Conservation (phyloP, 768 basidiomycete genomes). For the Suillus paluster region DNA sequence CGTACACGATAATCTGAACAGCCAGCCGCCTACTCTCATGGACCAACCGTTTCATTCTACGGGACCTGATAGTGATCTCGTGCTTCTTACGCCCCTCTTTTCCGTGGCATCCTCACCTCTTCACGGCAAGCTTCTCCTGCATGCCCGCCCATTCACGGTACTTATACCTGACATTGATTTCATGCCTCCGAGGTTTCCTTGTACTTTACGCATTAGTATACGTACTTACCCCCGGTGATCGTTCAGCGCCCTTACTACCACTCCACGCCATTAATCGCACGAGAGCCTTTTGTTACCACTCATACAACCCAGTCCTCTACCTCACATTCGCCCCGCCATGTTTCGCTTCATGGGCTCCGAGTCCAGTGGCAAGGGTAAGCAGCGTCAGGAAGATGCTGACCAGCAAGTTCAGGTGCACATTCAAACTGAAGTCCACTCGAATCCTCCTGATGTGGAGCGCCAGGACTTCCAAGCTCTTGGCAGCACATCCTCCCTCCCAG, state of each 20-base stretch:
- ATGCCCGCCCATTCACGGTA: not conserved
- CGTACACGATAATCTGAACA: not conserved
- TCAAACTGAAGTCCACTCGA: conserved; percentile 32
- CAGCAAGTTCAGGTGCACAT: conserved; percentile 31
- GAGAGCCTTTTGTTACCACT: conserved; percentile 4
- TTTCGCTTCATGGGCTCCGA: conserved; percentile 37
- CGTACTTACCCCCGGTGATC: not conserved
- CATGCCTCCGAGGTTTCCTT: not conserved
- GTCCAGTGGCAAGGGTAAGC: conserved; percentile 29
- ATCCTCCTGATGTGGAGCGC: conserved; percentile 18
- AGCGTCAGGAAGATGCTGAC: conserved; percentile 21
- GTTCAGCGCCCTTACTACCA: not conserved
- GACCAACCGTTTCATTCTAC: conserved; percentile 3
- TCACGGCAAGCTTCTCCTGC: conserved; percentile 1
- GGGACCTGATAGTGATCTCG: not conserved
- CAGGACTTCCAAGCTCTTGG: conserved; percentile 20
- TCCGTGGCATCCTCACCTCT: conserved; percentile 4
- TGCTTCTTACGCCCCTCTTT: conserved; percentile 11
- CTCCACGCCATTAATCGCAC: conserved; percentile 3
- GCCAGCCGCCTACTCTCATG: conserved; percentile 1
- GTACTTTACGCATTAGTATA: not conserved
- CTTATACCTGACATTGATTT: conserved; percentile 9
- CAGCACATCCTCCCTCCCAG: conserved; percentile 23
- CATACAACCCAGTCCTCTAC: conserved; percentile 4
- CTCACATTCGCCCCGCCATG: conserved; percentile 20